These are phyloP conservation scores for Metschnikowia dekortorum DNA, from an alignment of 805 yeast genomes.

Conservation along the genomic window DNA sequence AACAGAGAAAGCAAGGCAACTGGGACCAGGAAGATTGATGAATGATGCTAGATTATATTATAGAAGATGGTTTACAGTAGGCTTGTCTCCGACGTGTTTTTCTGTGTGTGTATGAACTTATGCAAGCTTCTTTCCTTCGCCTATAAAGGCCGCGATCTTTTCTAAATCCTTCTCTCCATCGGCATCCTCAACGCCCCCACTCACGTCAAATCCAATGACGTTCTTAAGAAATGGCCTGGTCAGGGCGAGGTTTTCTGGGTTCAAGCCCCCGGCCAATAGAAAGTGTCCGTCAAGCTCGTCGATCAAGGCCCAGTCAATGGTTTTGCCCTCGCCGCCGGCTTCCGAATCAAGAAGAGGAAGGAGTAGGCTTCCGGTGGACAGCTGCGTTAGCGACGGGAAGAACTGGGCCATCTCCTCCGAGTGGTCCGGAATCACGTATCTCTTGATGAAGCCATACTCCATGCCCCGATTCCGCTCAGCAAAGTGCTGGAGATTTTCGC, in stretches of 20 bases:
- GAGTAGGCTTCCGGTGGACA: slow-evolving; percentile 33
- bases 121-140: slow-evolving; percentile 38
- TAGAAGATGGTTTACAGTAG: not conserved
- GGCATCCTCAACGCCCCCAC: slow-evolving; percentile 85
- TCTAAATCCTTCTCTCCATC: slow-evolving; percentile 64
- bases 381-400: slow-evolving; percentile 7
- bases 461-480: slow-evolving; percentile 38
- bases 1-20: slow-evolving; percentile 82
- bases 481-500: slow-evolving; percentile 47
- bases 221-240: slow-evolving; percentile 51
- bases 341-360: slow-evolving; percentile 79
- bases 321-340: slow-evolving; percentile 85
- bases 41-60: not conserved
- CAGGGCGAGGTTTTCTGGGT: slow-evolving; percentile 60
- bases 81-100: too few relatives aligned
- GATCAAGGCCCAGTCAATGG: slow-evolving; percentile 62
- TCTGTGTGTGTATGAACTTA: not conserved
- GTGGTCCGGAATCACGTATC: slow-evolving; percentile 61
- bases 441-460: slow-evolving; percentile 61
- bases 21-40: slow-evolving; percentile 88
- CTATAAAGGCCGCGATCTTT: slow-evolving; percentile 60
- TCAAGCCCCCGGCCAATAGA: slow-evolving; percentile 87
- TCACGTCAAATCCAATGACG: slow-evolving; percentile 87
- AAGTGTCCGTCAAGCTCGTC: slow-evolving; percentile 33
- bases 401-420: slow-evolving; percentile 31